phyloP scores from a whole-genome alignment of 129 eudicot species.

The Smallanthus sonchifolius region DNA sequence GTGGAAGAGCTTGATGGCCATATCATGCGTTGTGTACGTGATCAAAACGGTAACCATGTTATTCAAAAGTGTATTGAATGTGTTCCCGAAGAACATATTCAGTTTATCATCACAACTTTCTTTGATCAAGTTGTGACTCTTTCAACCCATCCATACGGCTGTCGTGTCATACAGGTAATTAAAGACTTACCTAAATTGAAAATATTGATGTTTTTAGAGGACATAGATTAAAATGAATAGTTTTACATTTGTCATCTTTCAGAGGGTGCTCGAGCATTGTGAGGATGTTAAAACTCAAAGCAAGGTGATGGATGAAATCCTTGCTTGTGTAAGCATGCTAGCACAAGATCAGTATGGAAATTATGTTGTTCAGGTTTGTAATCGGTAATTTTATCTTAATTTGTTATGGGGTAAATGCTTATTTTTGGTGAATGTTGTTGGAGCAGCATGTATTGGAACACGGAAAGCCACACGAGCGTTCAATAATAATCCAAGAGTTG shows the following conservation, averaged over 20 bases:
- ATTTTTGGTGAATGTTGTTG: background rate
- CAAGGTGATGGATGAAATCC: slow-evolving; percentile 79
- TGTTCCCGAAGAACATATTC: slow-evolving; percentile 87
- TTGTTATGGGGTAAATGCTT: slow-evolving; percentile 10
- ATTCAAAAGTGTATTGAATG: slow-evolving; percentile 91
- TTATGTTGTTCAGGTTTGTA: slow-evolving; percentile 74
- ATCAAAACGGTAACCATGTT: slow-evolving; percentile 92
- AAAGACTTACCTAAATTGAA: background rate
- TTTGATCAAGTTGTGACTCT: slow-evolving; percentile 85
- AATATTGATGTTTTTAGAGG: background rate
- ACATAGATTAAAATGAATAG: background rate
- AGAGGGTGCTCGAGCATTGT: slow-evolving; percentile 78
- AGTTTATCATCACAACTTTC: slow-evolving; percentile 71
- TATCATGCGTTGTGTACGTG: slow-evolving; percentile 92
- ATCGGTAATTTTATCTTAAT: background rate
- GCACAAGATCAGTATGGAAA: slow-evolving; percentile 83
- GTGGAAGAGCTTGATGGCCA: slow-evolving; percentile 87
- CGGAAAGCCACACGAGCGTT: slow-evolving; percentile 76
- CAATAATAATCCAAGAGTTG: slow-evolving; percentile 66
- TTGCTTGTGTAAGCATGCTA: slow-evolving; percentile 66
- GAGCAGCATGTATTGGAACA: slow-evolving; percentile 83
- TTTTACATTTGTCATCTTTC: background rate
- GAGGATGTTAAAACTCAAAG: slow-evolving; percentile 50
- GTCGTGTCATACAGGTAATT: slow-evolving; percentile 82
- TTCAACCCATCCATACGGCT: slow-evolving; percentile 92